Conservation (phyloP, 1,139 yeast species). For the Candida frijolesensis region DNA sequence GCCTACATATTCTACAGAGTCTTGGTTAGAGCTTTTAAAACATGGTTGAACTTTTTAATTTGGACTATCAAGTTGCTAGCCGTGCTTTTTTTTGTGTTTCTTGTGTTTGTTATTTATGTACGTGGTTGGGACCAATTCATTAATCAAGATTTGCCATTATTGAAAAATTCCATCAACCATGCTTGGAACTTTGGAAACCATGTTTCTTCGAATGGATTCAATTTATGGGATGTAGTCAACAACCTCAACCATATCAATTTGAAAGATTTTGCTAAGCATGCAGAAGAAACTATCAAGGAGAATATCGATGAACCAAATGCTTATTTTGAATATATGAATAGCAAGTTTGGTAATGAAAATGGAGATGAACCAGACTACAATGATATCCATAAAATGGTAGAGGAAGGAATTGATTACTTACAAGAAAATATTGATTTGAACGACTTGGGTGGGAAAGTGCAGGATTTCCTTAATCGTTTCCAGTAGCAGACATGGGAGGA, state of each 20-base stretch:
- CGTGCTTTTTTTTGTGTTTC: conserved; percentile 13
- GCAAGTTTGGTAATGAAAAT: conserved; percentile 19
- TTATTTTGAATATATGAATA: conserved; percentile 23
- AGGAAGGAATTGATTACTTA: conserved; percentile 18
- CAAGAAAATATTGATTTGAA: conserved; percentile 16
- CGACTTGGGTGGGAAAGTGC: conserved; percentile 15
- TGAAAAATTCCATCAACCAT: conserved; percentile 11
- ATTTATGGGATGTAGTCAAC: background rate
- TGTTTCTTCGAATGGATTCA: conserved; percentile 1
- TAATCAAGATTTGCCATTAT: conserved; percentile 21
- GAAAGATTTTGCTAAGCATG: conserved; percentile 7
- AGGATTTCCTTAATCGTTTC: conserved; percentile 7
- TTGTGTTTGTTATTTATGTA: conserved; percentile 19
- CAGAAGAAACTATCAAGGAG: conserved; percentile 6
- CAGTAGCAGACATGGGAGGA: background rate
- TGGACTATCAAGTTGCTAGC: conserved; percentile 22
- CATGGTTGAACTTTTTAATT: conserved; percentile 31
- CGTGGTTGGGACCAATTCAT: conserved; percentile 23
- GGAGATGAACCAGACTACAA: conserved; percentile 14
- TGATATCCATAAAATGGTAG: conserved; percentile 19
- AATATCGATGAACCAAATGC: conserved; percentile 14
- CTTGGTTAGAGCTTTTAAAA: conserved; percentile 21
- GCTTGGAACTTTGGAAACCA: conserved; percentile 4
- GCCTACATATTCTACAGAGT: conserved; percentile 27
- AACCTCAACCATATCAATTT: conserved; percentile 4